These are phyloP conservation scores for Tremella yokohamensis DNA, from an alignment of 768 basidiomycete genomes.

Conservation along the genomic window DNA sequence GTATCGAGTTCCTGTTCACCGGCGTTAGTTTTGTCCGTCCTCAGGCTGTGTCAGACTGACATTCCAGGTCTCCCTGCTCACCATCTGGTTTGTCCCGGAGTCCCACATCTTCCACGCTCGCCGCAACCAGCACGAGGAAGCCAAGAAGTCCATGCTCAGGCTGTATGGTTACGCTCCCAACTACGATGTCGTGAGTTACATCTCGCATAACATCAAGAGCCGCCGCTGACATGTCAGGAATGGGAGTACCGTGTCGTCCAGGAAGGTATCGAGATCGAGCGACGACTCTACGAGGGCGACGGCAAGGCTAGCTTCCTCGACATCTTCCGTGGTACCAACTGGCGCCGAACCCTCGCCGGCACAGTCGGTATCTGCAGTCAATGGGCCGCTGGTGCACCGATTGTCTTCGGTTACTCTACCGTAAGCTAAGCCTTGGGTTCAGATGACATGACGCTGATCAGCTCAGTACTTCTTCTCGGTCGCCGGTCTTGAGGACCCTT, in stretches of 20 bases:
- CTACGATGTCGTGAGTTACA: conserved; percentile 30
- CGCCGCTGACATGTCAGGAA: conserved; percentile 2
- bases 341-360: conserved; percentile 20
- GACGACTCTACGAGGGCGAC: background rate
- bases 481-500: conserved; percentile 19
- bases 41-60: conserved; percentile 16
- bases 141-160: conserved; percentile 17
- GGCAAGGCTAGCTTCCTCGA: conserved; percentile 10
- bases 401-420: conserved; percentile 29
- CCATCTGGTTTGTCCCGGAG: conserved; percentile 23
- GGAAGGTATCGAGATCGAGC: conserved; percentile 22
- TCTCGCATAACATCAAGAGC: background rate
- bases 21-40: conserved; percentile 16
- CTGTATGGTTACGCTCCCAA: conserved; percentile 18
- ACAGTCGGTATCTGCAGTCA: conserved; percentile 21
- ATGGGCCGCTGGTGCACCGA: conserved; percentile 20
- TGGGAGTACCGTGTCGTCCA: conserved; percentile 27
- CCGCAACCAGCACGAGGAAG: conserved; percentile 13
- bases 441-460: background rate
- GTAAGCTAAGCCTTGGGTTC: background rate
- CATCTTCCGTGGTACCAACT: conserved; percentile 26
- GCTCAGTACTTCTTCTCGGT: conserved; percentile 25
- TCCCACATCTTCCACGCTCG: conserved; percentile 22
- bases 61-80: conserved; percentile 11
- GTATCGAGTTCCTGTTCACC: conserved; percentile 28